Evolutionary conservation across 2,329 filamentous ascomycete genomes (phyloP), one percentile per base, ranked within the genome.

Genomic region (Ceratocystis huliohia): DNA sequence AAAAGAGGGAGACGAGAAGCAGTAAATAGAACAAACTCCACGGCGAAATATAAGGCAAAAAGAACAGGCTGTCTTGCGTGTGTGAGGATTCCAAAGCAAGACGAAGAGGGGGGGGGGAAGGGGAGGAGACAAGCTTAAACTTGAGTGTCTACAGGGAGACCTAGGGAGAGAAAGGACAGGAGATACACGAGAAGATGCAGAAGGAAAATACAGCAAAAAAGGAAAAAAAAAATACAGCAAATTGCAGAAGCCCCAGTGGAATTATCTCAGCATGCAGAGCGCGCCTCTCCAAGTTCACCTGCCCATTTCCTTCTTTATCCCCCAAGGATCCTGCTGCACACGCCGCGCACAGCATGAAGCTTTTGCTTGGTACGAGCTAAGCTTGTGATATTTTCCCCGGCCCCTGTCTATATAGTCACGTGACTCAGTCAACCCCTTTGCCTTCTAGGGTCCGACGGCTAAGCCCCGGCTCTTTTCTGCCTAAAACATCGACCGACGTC

Each of bases 51-150:
- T n/a, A 25, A 25, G 46, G 46, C 46, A 50, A 50, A 50, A 50
- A 50, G 46, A 50, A 50, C 46, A 50, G 46, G n/a, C 46, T 50
- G 46, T 50, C 46, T 50, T 50, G 46, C n/a, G 46, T 20, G 46
- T 2, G 10, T 50, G n/a, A 20, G 17, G 3, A 20, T 50, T 50
- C 8, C 37, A 41, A 13, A 13, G 37, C 37, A 41, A 41, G 37
- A 41, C 37, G 37, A 41, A 41, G 37, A 41, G 37, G 37, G 33
- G 33, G 3, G 10, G 46, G 17, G 46, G 46, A 46, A 17, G 44
- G 44, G 44, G 17, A 45, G 5, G 44, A 46, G 44, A n/a, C 44
- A 46, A n/a, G 44, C 13, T 46, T 15, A 2, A n/a, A 20, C 17
- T 20, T 20, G 1, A 13, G 8, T 20, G 13, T 50, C 17, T 20